Base-by-base conservation (phyloP, 2,329 filamentous ascomycete genomes). In the Ophiosphaerella korrae region DNA sequence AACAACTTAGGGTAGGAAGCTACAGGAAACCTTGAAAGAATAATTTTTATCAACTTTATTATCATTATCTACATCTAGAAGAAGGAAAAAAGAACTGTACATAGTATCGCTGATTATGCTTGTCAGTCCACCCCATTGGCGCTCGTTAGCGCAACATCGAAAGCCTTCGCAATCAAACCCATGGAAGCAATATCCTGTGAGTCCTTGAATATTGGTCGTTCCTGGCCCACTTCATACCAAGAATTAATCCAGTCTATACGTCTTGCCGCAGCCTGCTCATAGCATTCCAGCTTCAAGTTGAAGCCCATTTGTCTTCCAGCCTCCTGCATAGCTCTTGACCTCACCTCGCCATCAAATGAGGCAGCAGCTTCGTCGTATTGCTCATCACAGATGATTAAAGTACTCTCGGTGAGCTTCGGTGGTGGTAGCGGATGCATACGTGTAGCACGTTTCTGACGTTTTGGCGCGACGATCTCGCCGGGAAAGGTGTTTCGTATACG, bases 221-320 rank as follows among this genome's bases (percentile, higher is more conserved):
- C 36, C 8, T 18, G 14, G 14, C n/a, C 5, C 13, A 16, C 9
- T 16, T 14, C 24, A 31, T 13, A n/a, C 13, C 18, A 13, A 9
- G 24, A 42, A 3, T 31, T n/a, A 9, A 32, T 13, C 40, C 24
- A 42, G 24, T 31, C 24, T 26, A 7, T 32, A 11, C 7, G 7
- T 8, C 24, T 18, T 8, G 2, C 7, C 7, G 12, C 24, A 14
- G 24, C 24, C 16, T 42, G 24, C 14, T 42, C 24, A 16, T 32
- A 42, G 40, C 40, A 42, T 6, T 42, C 40, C 14, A 42, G 24
- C 24, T 32, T 42, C 24, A 42, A 4, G 24, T 42, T 16, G 29
- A 42, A 42, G 24, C 40, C 40, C 40, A 42, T 42, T 14, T 16
- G 24, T 42, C 16, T 42, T 12, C 40, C 40, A n/a, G 40, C 26